These are phyloP conservation scores for Lipomyces yamadae DNA, from an alignment of 805 yeast species.

Conservation along the genomic window DNA sequence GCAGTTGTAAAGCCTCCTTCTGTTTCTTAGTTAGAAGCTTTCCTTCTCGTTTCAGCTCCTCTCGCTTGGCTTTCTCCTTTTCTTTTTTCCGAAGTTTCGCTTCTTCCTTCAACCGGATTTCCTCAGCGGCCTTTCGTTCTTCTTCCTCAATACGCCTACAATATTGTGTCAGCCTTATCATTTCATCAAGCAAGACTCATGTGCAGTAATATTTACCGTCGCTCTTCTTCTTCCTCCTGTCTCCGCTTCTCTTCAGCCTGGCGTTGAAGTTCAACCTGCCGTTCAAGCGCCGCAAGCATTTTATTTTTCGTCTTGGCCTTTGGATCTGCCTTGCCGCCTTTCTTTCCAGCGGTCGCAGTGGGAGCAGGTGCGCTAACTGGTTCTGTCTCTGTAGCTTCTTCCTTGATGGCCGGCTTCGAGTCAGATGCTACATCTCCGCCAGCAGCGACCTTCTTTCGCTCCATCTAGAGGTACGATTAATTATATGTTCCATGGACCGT, in stretches of 20 bases:
- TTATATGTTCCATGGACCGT: background rate
- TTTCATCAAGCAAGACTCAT: background rate
- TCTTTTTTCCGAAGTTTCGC: slow-evolving; percentile 67
- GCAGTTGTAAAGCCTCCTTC: slow-evolving; percentile 83
- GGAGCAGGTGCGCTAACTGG: slow-evolving; percentile 40
- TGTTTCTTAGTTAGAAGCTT: slow-evolving; percentile 92
- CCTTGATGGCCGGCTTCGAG: slow-evolving; percentile 45
- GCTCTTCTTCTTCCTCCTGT: slow-evolving; percentile 73
- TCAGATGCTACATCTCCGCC: slow-evolving; percentile 47
- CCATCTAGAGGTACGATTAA: slow-evolving; percentile 48
- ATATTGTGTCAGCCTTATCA: background rate
- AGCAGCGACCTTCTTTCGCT: slow-evolving; percentile 59
- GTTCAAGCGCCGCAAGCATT: slow-evolving; percentile 87
- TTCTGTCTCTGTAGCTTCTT: slow-evolving; percentile 48
- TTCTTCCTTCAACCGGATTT: slow-evolving; percentile 48
- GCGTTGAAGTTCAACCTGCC: slow-evolving; percentile 85
- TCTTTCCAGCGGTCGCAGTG: slow-evolving; percentile 41
- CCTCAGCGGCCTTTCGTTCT: slow-evolving; percentile 53
- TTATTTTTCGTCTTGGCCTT: slow-evolving; percentile 84
- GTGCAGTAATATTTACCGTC: slow-evolving; percentile 37
- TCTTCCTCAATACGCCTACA: slow-evolving; percentile 52
- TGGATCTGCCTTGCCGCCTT: slow-evolving; percentile 45
- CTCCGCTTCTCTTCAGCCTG: slow-evolving; percentile 85
- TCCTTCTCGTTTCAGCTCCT: slow-evolving; percentile 95
- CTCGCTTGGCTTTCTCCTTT: slow-evolving; percentile 82